Evolutionary conservation across 148 eudicot genomes (phyloP).

Genomic region (Gaultheria prostrata): DNA sequence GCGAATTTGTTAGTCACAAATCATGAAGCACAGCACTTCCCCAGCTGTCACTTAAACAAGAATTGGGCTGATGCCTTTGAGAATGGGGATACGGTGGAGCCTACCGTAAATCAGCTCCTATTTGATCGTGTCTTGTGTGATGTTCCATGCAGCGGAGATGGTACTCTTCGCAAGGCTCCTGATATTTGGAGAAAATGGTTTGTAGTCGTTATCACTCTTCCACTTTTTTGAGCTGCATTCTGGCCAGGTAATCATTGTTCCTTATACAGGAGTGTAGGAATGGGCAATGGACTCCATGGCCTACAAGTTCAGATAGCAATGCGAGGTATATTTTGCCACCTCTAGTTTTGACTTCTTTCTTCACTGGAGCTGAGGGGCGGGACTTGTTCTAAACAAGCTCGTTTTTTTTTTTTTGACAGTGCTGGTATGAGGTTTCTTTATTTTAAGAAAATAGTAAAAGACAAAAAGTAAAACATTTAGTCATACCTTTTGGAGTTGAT

Average conservation of each 20-base stretch:
- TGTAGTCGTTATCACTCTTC: neutral
- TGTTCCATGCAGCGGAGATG: conserved; percentile 99
- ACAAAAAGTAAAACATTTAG: neutral
- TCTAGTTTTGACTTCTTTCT: neutral
- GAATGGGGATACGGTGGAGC: conserved; percentile 35
- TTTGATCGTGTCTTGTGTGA: conserved; percentile 98
- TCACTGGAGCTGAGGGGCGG: neutral
- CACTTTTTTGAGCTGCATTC: neutral
- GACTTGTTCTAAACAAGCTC: neutral
- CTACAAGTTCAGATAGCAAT: conserved; percentile 90
- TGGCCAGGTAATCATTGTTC: conserved; percentile 14
- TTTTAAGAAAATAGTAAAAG: neutral
- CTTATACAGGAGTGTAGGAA: conserved; percentile 70
- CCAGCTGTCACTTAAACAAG: conserved; percentile 79
- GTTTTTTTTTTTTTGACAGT: neutral
- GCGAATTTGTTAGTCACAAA: conserved; percentile 94
- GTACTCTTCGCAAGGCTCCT: conserved; percentile 97
- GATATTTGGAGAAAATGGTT: conserved; percentile 99
- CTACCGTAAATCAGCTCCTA: conserved; percentile 54
- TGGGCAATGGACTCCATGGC: conserved; percentile 88
- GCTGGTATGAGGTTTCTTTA: conserved; percentile 1
- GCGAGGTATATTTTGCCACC: conserved; percentile 61
- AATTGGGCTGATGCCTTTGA: conserved; percentile 35
- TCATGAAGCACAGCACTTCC: conserved; percentile 96
- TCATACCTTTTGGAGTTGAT: neutral